Percentiles rank a stretch among this genome's conserved stretches.
These are phyloP conservation scores for Inosperma sp. DNA, from an alignment of 768 basidiomycete genomes.

Conservation along the genomic window DNA sequence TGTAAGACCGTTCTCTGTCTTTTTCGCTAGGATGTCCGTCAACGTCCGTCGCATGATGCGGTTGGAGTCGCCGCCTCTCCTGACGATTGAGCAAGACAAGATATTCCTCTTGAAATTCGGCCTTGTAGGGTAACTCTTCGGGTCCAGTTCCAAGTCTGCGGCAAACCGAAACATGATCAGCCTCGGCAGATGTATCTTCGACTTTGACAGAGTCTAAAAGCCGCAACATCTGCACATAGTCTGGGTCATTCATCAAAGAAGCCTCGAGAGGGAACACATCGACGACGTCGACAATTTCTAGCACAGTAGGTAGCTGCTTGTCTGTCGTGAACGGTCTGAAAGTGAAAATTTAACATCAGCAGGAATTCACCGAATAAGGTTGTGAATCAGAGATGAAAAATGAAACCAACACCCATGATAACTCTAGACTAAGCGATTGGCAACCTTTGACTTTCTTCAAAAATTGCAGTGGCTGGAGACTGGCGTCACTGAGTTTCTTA, in stretches of 20 bases:
- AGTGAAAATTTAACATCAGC: constrained; percentile 4
- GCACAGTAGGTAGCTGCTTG: constrained; percentile 30
- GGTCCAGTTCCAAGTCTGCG: neutral
- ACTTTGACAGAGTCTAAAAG: neutral
- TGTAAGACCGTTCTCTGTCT: constrained; percentile 42
- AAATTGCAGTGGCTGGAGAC: constrained; percentile 22
- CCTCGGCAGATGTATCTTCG: neutral
- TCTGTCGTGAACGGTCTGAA: constrained; percentile 48
- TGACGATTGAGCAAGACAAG: constrained; percentile 40
- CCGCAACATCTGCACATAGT: neutral
- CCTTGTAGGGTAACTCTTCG: neutral
- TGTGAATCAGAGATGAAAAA: neutral
- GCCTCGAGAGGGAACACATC: constrained; percentile 13
- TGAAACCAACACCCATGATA: constrained; percentile 63
- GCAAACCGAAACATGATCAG: neutral
- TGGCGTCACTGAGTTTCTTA: constrained; percentile 11
- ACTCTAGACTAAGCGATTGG: constrained; percentile 50
- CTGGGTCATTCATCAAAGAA: too few relatives aligned
- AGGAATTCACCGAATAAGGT: too few relatives aligned
- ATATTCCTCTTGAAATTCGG: constrained; percentile 16
- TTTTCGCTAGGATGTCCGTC: neutral
- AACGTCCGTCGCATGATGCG: constrained; percentile 8
- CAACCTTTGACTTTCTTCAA: constrained; percentile 56
- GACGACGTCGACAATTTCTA: constrained; percentile 29
- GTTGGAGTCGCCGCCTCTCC: constrained; percentile 30